phyloP scores from a whole-genome alignment of 306 rosid genomes.

The Castanospermum australe region DNA sequence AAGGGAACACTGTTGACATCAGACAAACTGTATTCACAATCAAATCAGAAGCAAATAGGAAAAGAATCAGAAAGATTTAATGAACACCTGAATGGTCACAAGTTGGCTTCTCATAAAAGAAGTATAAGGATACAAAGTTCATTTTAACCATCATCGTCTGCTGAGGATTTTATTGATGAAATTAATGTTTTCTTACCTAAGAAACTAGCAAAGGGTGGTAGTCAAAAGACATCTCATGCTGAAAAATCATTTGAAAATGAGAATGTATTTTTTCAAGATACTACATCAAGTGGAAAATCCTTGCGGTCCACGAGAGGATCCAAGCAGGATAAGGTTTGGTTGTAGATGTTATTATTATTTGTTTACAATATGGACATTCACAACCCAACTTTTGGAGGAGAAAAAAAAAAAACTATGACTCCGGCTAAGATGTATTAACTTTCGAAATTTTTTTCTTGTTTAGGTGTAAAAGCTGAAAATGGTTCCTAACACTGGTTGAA shows the following conservation, averaged over 20 bases:
- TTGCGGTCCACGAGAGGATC: background rate
- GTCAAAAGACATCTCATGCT: slow-evolving; percentile 18
- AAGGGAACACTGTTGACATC: slow-evolving; percentile 15
- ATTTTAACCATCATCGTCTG: slow-evolving; percentile 23
- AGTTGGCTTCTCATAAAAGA: slow-evolving; percentile 18
- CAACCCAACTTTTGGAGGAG: background rate
- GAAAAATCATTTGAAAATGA: slow-evolving; percentile 25
- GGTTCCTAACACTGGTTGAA: background rate
- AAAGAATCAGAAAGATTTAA: background rate
- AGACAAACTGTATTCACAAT: slow-evolving; percentile 9
- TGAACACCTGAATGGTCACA: slow-evolving; percentile 5
- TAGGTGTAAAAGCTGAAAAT: background rate
- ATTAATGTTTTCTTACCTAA: slow-evolving; percentile 17
- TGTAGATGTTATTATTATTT: too few relatives aligned
- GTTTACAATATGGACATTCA: background rate
- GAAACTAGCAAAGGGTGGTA: slow-evolving; percentile 27
- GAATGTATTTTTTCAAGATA: slow-evolving; percentile 15
- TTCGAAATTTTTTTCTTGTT: background rate
- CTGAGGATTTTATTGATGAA: slow-evolving; percentile 33
- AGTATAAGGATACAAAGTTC: slow-evolving; percentile 19
- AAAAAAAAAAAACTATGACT: too few relatives aligned
- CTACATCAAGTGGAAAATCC: slow-evolving; percentile 27
- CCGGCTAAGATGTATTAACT: background rate
- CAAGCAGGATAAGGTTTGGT: background rate
- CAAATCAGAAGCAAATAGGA: slow-evolving; percentile 5